Evolutionary conservation across 225 moss, liverwort and hornwort species (phyloP), one percentile per base, ranked within the genome.

Genomic region (Asterella californica): DNA sequence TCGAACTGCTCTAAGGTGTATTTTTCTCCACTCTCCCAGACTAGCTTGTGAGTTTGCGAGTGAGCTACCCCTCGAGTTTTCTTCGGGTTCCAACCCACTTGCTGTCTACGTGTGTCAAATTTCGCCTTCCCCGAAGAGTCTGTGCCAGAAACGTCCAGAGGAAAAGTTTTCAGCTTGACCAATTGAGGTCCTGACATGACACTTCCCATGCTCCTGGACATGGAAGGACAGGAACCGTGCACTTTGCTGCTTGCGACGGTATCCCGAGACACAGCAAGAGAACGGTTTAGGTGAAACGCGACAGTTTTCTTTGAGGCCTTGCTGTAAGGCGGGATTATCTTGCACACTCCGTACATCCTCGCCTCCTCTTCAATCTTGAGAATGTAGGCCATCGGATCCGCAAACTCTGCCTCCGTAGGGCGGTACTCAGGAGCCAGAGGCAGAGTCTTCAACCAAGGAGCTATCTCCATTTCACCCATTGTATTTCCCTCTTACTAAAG

Each of bases 1-100:
- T 96, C 96, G 69, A 96, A 96, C 88, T 94, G 94, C 5, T 96
- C 96, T 34, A 96, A 45, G 48, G 92, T 92, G 68, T 96, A 96
- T 25, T 89, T 90, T 82, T 96, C 96, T 50, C 96, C 94, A 29
- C 96, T 96, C 88, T 96, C 94, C 96, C 96, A 96, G 15, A 96
- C 96, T 67, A 92, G 83, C 85, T 96, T 96, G 83, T 96, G 96
- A 54, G 89, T 90, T 53, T 89, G 87, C 22, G 92, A 92, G 81
- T 93, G 92, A 73, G 91, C 83, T 36, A 86, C 88, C 76, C 92
- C 87, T 71, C 88, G 83, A 19, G 87, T 77, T 63, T 90, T 89
- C 45, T 91, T 91, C 6, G 91, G 85, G 85, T 91, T 96, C 92
- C 91, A 94, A 78, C 96, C 96, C 84, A 96, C 90, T 88, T 96